Evolutionary conservation across 257 asterid genomes (phyloP).

Genomic region (Capsicum baccatum): DNA sequence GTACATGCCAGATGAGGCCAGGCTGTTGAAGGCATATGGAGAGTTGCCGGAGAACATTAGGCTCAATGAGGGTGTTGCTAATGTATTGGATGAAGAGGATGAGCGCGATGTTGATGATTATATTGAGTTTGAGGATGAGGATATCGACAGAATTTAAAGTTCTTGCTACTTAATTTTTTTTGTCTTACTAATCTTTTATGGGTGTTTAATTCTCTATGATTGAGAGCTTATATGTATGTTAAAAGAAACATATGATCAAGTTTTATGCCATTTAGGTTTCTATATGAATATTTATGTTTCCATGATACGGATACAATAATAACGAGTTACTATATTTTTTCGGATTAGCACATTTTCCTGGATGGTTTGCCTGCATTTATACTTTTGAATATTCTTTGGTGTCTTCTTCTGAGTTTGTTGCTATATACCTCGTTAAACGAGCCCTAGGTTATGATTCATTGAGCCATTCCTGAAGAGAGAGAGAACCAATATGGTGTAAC

Average conservation of each 20-base stretch:
- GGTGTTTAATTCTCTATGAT: neutral
- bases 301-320: too few relatives aligned
- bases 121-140: constrained; percentile 84
- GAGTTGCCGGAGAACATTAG: constrained; percentile 84
- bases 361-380: too few relatives aligned
- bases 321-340: too few relatives aligned
- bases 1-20: constrained; percentile 91
- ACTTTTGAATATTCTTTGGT: too few relatives aligned
- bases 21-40: constrained; percentile 88
- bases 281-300: neutral
- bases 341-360: too few relatives aligned
- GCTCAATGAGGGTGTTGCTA: constrained; percentile 73
- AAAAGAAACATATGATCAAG: constrained; percentile 25
- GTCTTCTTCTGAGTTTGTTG: too few relatives aligned
- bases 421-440: too few relatives aligned
- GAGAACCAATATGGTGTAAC: neutral
- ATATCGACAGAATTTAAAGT: constrained; percentile 76
- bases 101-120: constrained; percentile 59
- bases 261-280: constrained; percentile 30
- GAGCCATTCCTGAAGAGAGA: too few relatives aligned
- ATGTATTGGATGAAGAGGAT: constrained; percentile 66
- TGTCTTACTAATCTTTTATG: neutral
- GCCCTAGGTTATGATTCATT: too few relatives aligned
- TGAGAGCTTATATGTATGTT: too few relatives aligned
- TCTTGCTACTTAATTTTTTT: constrained; percentile 24